Percentiles rank a stretch among this genome's conserved stretches.
These are phyloP conservation scores for Colletotrichum incanum DNA, from an alignment of 2,329 filamentous ascomycete genomes.

Conservation along the genomic window DNA sequence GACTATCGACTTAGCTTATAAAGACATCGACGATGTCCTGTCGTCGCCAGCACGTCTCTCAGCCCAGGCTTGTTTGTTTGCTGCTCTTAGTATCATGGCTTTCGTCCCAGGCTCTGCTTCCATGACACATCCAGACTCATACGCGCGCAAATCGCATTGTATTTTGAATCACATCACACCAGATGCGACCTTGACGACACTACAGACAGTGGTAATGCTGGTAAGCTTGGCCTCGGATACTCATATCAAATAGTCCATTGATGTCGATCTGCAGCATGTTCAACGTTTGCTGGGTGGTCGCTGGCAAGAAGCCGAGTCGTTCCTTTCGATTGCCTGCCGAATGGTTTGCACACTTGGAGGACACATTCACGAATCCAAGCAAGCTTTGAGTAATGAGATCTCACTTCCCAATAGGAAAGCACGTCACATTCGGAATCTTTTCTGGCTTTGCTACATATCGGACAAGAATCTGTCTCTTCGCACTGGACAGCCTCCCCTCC, in stretches of 20 bases:
- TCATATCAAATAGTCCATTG: neutral
- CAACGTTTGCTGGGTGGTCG: neutral
- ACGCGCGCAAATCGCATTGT: neutral
- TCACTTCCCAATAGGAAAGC: neutral
- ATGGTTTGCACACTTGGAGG: conserved; percentile 9
- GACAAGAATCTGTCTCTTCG: conserved; percentile 50
- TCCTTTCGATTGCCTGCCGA: conserved; percentile 10
- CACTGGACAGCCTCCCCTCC: conserved; percentile 45
- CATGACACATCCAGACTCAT: neutral
- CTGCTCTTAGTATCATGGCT: neutral
- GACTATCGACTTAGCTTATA: conserved; percentile 8
- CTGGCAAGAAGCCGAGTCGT: conserved; percentile 22
- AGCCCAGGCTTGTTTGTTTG: conserved; percentile 2
- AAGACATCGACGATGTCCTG: neutral
- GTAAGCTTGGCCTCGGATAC: neutral
- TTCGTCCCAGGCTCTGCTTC: neutral
- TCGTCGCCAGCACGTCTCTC: neutral
- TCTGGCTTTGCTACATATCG: conserved; percentile 49
- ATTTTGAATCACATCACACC: neutral
- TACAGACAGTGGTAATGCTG: neutral
- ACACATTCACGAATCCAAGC: neutral
- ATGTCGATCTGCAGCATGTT: neutral
- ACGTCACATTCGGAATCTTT: conserved; percentile 44
- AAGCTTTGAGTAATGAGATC: neutral
- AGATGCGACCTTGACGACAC: neutral